Percentiles rank a stretch among this genome's conserved stretches.
Evolutionary conservation across 495 filamentous ascomycete genomes (phyloP).

Genomic region (Amorphotheca resinae): DNA sequence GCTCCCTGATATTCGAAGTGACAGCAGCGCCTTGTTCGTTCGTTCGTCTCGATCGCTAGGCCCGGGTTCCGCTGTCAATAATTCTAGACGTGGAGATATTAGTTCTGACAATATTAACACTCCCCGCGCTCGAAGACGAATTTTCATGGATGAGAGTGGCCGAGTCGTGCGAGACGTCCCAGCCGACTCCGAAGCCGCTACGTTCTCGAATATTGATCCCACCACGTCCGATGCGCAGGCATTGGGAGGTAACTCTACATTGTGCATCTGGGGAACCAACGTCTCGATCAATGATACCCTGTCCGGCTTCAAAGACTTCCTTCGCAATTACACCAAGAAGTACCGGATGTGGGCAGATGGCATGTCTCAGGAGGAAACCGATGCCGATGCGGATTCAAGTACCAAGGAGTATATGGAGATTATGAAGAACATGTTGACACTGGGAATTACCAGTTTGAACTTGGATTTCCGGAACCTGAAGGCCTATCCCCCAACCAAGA

Average conservation of each 20-base stretch:
- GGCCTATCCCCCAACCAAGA: conserved; percentile 79
- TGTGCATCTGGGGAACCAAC: conserved; percentile 95
- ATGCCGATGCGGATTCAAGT: conserved; percentile 45
- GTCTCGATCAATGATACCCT: conserved; percentile 86
- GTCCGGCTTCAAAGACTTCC: conserved; percentile 76
- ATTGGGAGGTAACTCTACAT: conserved; percentile 64
- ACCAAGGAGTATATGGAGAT: conserved; percentile 72
- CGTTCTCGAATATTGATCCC: conserved; percentile 78
- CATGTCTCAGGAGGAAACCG: conserved; percentile 62
- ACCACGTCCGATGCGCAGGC: conserved; percentile 85
- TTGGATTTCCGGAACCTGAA: conserved; percentile 84
- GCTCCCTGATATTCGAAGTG: conserved; percentile 39
- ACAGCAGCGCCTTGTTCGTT: conserved; percentile 77
- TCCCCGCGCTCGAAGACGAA: conserved; percentile 47
- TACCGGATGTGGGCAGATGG: conserved; percentile 87
- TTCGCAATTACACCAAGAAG: conserved; percentile 78
- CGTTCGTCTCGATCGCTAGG: conserved; percentile 45
- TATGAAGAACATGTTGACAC: conserved; percentile 77
- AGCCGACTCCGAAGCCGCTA: conserved; percentile 58
- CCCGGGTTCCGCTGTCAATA: conserved; percentile 33
- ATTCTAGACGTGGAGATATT: conserved; percentile 67
- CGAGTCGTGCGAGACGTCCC: conserved; percentile 47
- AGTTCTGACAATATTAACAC: conserved; percentile 65
- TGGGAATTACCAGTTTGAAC: conserved; percentile 74
- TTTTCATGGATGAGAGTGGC: conserved; percentile 76